Evolutionary conservation across 2,329 filamentous ascomycete genomes (phyloP).

Genomic region (Botrytis tulipae): DNA sequence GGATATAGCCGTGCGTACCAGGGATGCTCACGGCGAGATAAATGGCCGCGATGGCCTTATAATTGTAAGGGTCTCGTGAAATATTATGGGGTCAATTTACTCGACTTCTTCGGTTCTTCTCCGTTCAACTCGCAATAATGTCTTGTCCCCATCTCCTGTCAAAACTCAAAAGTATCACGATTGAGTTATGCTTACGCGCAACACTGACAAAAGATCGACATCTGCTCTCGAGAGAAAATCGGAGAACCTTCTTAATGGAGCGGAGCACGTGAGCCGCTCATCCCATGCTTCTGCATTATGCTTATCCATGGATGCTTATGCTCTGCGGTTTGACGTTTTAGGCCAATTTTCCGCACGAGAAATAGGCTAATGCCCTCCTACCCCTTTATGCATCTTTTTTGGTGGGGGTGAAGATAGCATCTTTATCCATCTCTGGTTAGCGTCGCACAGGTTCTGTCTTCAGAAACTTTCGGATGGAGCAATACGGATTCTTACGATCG

Average conservation of each 20-base stretch:
- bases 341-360: constrained; percentile 5
- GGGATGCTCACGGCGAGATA: constrained; percentile 6
- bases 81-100: constrained; percentile 1
- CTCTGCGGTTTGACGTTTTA: constrained; percentile 17
- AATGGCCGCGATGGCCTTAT: constrained; percentile 8
- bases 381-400: constrained; percentile 20
- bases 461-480: constrained; percentile 16
- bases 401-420: constrained; percentile 13
- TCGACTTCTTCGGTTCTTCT: constrained; percentile 14
- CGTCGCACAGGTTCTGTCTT: neutral
- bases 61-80: neutral
- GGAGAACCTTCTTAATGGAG: constrained; percentile 1
- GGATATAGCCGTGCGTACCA: constrained; percentile 12
- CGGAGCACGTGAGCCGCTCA: constrained; percentile 12
- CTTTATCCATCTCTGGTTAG: neutral
- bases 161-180: neutral
- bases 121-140: neutral
- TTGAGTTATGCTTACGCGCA: neutral
- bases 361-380: constrained; percentile 15
- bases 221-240: neutral
- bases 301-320: constrained; percentile 5
- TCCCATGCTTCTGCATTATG: constrained; percentile 13
- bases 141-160: neutral
- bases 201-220: constrained; percentile 4
- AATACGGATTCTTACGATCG: neutral